phyloP scores from a whole-genome alignment of 2,329 filamentous ascomycete species.

The Venturia pyrina region DNA sequence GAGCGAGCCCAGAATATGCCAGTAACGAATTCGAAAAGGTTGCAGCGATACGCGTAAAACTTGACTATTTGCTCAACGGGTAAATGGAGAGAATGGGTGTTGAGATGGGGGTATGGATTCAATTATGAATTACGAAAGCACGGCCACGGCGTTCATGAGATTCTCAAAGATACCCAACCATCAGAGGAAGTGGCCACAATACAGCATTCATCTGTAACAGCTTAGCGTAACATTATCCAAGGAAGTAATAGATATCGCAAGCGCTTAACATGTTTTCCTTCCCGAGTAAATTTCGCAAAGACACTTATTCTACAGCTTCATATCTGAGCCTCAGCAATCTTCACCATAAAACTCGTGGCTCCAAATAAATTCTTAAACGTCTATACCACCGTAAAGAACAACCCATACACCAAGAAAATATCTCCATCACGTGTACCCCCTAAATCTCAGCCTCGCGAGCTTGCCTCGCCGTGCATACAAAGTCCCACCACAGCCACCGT shows the following conservation, averaged over 20 bases:
- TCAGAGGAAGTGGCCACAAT: no score
- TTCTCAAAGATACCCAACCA: neutral
- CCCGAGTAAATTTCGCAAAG: neutral
- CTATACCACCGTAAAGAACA: neutral
- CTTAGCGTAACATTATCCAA: no score
- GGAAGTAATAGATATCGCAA: no score
- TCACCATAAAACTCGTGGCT: neutral
- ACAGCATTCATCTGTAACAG: no score
- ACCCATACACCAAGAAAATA: neutral
- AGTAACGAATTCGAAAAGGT: neutral
- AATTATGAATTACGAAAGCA: neutral
- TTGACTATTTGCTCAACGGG: neutral
- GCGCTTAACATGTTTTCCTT: no score
- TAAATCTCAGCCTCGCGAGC: conserved; percentile 1
- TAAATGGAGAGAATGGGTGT: neutral
- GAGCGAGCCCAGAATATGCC: neutral
- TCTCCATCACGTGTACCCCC: neutral
- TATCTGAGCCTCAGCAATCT: neutral
- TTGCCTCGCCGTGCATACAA: neutral
- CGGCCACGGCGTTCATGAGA: neutral
- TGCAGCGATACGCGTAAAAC: neutral
- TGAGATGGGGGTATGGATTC: neutral
- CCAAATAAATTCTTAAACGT: neutral
- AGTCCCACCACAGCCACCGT: neutral
- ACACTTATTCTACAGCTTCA: neutral